Evolutionary conservation across 1,139 yeast species (phyloP), one percentile per base, ranked within the genome.

Genomic region (Pichia sp.): DNA sequence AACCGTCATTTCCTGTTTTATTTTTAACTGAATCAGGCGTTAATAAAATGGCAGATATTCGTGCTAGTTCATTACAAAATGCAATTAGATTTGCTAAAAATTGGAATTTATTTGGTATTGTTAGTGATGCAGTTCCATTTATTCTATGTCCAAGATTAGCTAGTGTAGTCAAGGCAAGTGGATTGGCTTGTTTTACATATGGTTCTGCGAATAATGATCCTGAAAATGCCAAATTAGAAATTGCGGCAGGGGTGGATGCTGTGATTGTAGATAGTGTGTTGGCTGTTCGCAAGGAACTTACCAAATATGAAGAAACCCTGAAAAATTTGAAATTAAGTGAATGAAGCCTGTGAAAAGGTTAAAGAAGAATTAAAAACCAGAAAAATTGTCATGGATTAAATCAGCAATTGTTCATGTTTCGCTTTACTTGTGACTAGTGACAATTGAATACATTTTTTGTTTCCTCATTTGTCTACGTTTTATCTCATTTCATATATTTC

Each of bases 171-270:
- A 92, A 92, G 62, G 82, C 89, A 22, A 78, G 85, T 41, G 97
- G 97, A 0, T 73, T 92, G 53, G 97, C 90, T 11, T 90, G 97
- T 64, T 95, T 92, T 46, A 87, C 96, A 0, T 92, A 92, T 58
- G 98, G 98, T 32, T 74, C 76, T 1, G 75, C 76, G 59, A 92
- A 92, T 63, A 92, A 92, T 58, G 81, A 80, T 39, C 96, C 97
- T 0, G 87, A 79, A 48, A 80, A 82, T 54, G 92, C 96, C 31
- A 81, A 80, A 55, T 70, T 85, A 49, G 97, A 92, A 63, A 84
- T 92, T 82, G 80, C 78, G 54, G 92, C 95, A 10, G 97, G 97
- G 12, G 96, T 92, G 8, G 97, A 92, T 69, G 98, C 98, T 0
- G 97, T 92, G 23, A 92, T 92, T 66, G 97, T 87, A 5, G 97